Evolutionary conservation across 495 filamentous ascomycete genomes (phyloP).

Genomic region (Aspergillus campestris): DNA sequence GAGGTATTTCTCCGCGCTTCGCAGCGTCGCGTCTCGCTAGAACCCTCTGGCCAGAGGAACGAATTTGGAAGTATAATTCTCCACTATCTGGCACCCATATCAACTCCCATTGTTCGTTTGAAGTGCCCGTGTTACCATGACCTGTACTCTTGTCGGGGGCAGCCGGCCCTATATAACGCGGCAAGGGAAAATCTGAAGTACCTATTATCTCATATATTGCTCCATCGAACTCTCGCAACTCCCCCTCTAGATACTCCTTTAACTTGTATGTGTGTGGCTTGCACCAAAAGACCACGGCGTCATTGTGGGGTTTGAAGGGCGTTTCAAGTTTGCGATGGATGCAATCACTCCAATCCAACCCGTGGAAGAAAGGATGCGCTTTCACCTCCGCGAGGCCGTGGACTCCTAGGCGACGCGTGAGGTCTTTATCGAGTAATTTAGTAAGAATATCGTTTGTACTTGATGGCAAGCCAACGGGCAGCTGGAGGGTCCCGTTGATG

Average conservation of each 20-base stretch:
- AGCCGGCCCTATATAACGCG: no score
- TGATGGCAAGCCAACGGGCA: neutral
- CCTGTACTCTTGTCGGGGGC: no score
- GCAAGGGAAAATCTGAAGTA: no score
- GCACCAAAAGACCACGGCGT: neutral
- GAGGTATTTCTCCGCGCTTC: neutral
- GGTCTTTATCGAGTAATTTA: no score
- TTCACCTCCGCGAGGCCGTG: constrained; percentile 7
- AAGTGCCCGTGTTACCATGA: neutral
- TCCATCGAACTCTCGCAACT: no score
- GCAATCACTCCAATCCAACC: neutral
- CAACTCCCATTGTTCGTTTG: neutral
- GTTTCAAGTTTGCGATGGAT: neutral
- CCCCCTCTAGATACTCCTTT: no score
- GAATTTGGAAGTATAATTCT: constrained; percentile 1
- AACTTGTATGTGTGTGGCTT: neutral
- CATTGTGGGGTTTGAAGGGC: constrained; percentile 1
- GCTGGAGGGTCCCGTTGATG: neutral
- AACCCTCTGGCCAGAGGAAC: neutral
- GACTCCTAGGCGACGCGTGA: no score
- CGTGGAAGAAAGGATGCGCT: constrained; percentile 2
- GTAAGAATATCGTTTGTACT: neutral
- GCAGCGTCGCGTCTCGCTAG: neutral
- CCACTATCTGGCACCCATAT: neutral
- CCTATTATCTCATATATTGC: no score